Evolutionary conservation across 345 rosid genomes (phyloP).

Genomic region (Mangifera indica): DNA sequence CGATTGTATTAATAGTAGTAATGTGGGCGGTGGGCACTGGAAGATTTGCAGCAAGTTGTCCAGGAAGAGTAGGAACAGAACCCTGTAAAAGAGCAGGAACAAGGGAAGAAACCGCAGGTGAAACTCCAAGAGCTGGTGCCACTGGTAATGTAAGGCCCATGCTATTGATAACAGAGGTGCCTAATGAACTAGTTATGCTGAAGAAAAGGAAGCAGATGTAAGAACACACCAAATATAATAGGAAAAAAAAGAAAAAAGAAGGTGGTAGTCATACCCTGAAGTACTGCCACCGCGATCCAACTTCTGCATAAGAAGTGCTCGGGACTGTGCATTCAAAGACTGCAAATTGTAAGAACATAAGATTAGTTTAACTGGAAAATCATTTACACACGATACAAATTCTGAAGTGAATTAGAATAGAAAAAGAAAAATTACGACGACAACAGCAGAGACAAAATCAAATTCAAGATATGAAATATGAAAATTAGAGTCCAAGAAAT

Average conservation of each 20-base stretch:
- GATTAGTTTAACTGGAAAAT: constrained; percentile 7
- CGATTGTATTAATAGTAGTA: constrained; percentile 56
- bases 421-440: not conserved
- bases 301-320: constrained; percentile 89
- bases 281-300: constrained; percentile 85
- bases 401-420: constrained; percentile 5
- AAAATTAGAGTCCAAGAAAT: not conserved
- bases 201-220: constrained; percentile 18
- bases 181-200: constrained; percentile 37
- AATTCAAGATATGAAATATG: not conserved
- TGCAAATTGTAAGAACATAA: constrained; percentile 33
- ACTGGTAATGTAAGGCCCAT: constrained; percentile 42
- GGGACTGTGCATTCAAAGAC: constrained; percentile 88
- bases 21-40: constrained; percentile 42
- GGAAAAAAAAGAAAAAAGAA: constrained; percentile 8
- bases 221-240: constrained; percentile 4
- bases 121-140: constrained; percentile 42
- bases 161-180: constrained; percentile 38
- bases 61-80: constrained; percentile 50
- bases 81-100: constrained; percentile 54
- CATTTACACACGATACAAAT: not conserved
- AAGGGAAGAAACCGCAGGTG: constrained; percentile 43
- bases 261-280: constrained; percentile 52
- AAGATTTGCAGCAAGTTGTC: constrained; percentile 49
- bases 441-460: not conserved